These are phyloP conservation scores for Microsporum canis DNA, from an alignment of 2,329 filamentous ascomycete genomes.

Conservation along the genomic window DNA sequence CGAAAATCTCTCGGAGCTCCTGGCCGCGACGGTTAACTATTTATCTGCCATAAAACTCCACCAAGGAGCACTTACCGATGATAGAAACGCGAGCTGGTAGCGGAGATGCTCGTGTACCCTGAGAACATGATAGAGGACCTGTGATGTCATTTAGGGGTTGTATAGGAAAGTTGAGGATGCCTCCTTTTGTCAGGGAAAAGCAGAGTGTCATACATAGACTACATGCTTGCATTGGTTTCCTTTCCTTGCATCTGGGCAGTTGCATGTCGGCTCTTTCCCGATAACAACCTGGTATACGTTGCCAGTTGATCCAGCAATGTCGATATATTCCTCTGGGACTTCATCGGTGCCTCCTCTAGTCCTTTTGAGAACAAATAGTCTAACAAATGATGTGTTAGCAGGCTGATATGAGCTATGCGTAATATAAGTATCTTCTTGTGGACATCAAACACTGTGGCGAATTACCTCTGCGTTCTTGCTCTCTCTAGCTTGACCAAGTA, in stretches of 20 bases:
- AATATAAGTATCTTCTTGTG: background rate
- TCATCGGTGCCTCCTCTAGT: constrained; percentile 34
- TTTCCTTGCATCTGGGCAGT: constrained; percentile 44
- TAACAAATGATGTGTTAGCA: constrained; percentile 13
- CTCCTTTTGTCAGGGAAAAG: background rate
- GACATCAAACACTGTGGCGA: background rate
- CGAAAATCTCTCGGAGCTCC: constrained; percentile 48
- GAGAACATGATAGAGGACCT: constrained; percentile 47
- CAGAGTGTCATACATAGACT: constrained; percentile 38
- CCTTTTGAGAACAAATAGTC: constrained; percentile 48
- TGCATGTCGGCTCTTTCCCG: constrained; percentile 41
- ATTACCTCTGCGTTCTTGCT: constrained; percentile 38
- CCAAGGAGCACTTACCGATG: constrained; percentile 27
- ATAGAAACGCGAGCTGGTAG: constrained; percentile 51
- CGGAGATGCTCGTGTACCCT: constrained; percentile 45
- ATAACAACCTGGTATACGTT: constrained; percentile 52
- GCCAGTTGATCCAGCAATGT: constrained; percentile 50
- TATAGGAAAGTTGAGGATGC: background rate
- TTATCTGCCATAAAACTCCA: background rate
- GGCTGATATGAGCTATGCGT: background rate
- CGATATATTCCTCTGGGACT: constrained; percentile 40
- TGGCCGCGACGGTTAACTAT: constrained; percentile 10
- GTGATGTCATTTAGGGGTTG: background rate
- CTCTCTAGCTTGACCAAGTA: constrained; percentile 40
- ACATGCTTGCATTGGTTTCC: constrained; percentile 56